Base-by-base conservation (phyloP, 371 early-diverging fungal species). In the Mortierella sp. region DNA sequence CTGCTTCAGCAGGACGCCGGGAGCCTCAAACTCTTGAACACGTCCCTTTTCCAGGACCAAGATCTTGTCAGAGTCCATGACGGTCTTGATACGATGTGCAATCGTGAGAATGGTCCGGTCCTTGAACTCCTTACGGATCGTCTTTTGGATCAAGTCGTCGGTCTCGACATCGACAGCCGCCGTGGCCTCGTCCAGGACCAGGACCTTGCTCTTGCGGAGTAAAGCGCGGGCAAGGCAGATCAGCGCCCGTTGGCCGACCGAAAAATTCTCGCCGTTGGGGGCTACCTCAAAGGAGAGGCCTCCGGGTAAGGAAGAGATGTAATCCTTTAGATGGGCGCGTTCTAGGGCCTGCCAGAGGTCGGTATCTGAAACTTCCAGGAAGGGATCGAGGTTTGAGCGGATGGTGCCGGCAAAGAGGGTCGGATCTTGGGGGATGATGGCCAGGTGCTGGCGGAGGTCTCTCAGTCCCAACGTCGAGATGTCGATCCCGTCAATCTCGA, bases 371-470 rank as follows among this genome's bases (percentile, higher is more conserved):
- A 80, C 80, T 73, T 92, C 89, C 58, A 70, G 75, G 52, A 93
- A 90, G 7, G 93, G 93, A 77, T 94, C 93, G 9, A 90, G 70
- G 71, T 91, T 91, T 47, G 71, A 83, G 37, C 90, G 77, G 24
- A 91, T 75, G 1, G 92, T 86, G 14, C 92, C 97, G 16, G 91
- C 90, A 88, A 97, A 98, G 37, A 98, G 85, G n/a, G 96, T 93
- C 9, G 97, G 97, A 68, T 98, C 99, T 87, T 99, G 98, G 37
- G 98, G 98, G 78, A 99, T 97, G 71, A 99, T 97, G 1, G 96
- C 90, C 50, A 94, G 80, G 16, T 91, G 91, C 43, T 91, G 93
- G 44, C 94, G 88, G 50, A 98, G 87, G 76, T 95, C 95, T 73
- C 89, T 87, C 26, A 98, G 82, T 4, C 95, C 94, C 4, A 97